Evolutionary conservation across 2,329 filamentous ascomycete genomes (phyloP), one percentile per base, ranked within the genome.

Genomic region (Cordyceps tenuipes): DNA sequence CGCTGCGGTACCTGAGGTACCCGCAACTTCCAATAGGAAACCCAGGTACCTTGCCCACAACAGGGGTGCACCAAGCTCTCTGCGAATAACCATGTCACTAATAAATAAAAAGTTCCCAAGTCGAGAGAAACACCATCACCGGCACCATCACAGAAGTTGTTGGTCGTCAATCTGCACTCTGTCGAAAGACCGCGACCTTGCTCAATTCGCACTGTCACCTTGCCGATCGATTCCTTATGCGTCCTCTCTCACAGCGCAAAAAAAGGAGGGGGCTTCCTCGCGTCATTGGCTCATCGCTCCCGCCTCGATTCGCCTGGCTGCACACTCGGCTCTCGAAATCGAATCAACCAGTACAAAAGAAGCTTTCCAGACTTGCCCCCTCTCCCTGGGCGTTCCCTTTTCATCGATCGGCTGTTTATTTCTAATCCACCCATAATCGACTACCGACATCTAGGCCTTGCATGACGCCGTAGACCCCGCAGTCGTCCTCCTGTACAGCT

Each of bases 401-500:
- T n/a, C 36, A 23, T 31, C 21, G 15, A 43, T 34, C 23, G 39
- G 39, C 44, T 34, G 26, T 57, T n/a, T 31, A 49, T 49, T 57
- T 57, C 29, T 48, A 47, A 47, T 56, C 29, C 29, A 43, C 17
- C 29, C 12, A 36, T 12, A 39, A 41, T 41, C 44, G 54, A 57
- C 29, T 48, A 21, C 54, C 29, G 19, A 39, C 26, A 19, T 57
- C 5, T 48, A 39, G 53, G 39, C 26, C 39, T 19, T 19, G 41
- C 29, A 49, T 57, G 54, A 57, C 44, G 54, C 44, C 46, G 44
- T 49, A 51, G 56, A 59, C 48, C 56, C 56, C 47, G 46, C 44
- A 44, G 44, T 44, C 23, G 54, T 19, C 31, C 9, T 13, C 23
- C 41, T 49, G 29, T 9, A 49, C 21, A 46, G 21, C 26, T 36